These are phyloP conservation scores for Gaeumannomyces sp. DNA, from an alignment of 2,329 filamentous ascomycete genomes.

Conservation along the genomic window DNA sequence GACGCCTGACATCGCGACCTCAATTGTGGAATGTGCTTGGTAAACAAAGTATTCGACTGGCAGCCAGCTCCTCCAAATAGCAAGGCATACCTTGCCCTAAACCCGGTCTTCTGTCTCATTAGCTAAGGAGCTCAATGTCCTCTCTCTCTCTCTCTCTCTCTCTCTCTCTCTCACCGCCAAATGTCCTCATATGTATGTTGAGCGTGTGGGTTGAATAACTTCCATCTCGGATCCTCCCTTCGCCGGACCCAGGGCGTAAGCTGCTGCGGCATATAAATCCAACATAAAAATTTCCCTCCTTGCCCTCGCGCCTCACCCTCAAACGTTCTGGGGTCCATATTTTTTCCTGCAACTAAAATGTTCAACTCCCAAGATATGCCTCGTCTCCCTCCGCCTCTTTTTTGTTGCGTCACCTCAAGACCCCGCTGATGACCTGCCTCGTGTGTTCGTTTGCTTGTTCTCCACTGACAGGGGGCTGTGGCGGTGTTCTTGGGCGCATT, in stretches of 20 bases:
- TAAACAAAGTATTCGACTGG: neutral
- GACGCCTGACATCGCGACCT: neutral
- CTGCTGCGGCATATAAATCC: neutral
- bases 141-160: neutral
- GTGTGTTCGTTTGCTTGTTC: neutral
- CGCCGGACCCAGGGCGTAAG: neutral
- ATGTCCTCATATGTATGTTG: neutral
- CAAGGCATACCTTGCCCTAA: neutral
- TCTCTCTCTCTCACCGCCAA: neutral
- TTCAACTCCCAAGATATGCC: neutral
- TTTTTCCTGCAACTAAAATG: slow-evolving; percentile 1
- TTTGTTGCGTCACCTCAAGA: neutral
- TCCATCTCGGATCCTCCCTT: neutral
- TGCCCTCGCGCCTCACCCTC: neutral
- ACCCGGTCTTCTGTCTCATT: neutral
- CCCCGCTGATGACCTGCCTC: neutral
- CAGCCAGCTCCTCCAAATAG: neutral
- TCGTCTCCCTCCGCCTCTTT: neutral
- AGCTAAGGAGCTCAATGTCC: neutral
- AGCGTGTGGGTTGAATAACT: neutral
- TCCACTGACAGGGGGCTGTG: neutral
- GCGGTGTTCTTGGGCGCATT: neutral
- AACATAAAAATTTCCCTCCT: neutral
- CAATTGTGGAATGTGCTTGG: neutral
- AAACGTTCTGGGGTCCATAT: neutral